Evolutionary conservation across 768 basidiomycete genomes (phyloP), one percentile per base, ranked within the genome.

Genomic region (Thelephora aurantiotincta): DNA sequence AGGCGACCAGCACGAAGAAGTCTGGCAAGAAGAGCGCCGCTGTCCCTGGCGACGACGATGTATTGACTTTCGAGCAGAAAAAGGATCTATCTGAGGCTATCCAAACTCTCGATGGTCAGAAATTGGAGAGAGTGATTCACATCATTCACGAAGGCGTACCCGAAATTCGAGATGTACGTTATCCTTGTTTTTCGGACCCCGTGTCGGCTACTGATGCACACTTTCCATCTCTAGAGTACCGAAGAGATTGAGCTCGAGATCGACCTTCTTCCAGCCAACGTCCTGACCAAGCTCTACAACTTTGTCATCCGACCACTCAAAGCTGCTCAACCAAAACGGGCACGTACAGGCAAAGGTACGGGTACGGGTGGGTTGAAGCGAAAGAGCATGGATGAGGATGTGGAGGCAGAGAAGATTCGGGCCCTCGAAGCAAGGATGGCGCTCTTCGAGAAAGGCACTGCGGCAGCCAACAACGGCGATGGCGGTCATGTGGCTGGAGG

Each of bases 171-270:
- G 87, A 91, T 58, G 93, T 96, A 63, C 68, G 91, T 71, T n/a
- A n/a, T n/a, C n/a, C 5, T 11, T 45, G 22, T 45, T 5, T 12
- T 23, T 46, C 64, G 16, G 18, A 33, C 23, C 38, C 33, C 34
- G 48, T 30, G 51, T 16, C 37, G 51, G 26, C n/a, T 26, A 33
- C 6, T 50, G 48, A 50, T 58, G 50, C 51, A 50, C 45, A 12
- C 50, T 23, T 46, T 54, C n/a, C 36, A 52, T 43, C 19, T 47
- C 22, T 68, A 91, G 88, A 91, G 88, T 63, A 86, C 84, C 42
- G 91, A 97, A 64, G 96, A 99, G 68, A 97, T 99, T 58, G 96
- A 99, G 63, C 77, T 99, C 37, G 96, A 99, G 65, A 98, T 99
- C 58, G 96, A 98, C 59, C 69, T 79, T 35, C 70, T 99, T 30